Evolutionary conservation across 495 filamentous ascomycete genomes (phyloP), one percentile per base, ranked within the genome.

Genomic region (Penicillium fimorum): DNA sequence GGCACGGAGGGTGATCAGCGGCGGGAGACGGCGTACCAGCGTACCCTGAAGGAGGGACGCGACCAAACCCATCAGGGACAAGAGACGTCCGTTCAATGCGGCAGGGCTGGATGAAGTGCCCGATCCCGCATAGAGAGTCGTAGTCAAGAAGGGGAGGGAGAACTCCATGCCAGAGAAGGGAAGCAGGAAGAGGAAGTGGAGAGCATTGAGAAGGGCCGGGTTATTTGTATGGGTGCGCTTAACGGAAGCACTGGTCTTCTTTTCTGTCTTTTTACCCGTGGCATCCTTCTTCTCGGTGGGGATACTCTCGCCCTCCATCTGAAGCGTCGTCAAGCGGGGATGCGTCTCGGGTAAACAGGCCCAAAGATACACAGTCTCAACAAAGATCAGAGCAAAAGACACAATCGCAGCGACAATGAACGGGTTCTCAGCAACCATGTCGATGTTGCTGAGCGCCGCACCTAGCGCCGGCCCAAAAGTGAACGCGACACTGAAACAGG

Each of bases 151-250:
- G 0, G 94, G 91, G 0, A 99, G 85, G 38, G 76, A 77, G 61
- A 96, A 97, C 63, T 99, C 94, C 86, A 99, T 88, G 49, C 94
- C 94, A 22, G 90, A 94, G 72, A 99, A 99, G 62, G 96, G 96
- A 10, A 99, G 84, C 52, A 99, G 83, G 74, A 99, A 99, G 43
- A 85, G 69, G 65, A 99, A 84, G 68, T 99, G 94, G 0, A 91
- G 84, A 7, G 86, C 67, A 67, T 96, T 96, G 37, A 99, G 83
- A n/a, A 96, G 62, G 22, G 83, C 72, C 42, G 90, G 90, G 12
- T 85, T 88, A 70, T 97, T 97, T 1, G 89, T 94, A 52, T 88
- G 78, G 22, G 56, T 43, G 25, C 18, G 61, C 42, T 53, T 40
- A 41, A 49, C 11, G 20, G 46, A 18, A n/a, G 24, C 33, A 17